Conservation (phyloP, 805 yeast genomes). For the Kuraishia hungarica region DNA sequence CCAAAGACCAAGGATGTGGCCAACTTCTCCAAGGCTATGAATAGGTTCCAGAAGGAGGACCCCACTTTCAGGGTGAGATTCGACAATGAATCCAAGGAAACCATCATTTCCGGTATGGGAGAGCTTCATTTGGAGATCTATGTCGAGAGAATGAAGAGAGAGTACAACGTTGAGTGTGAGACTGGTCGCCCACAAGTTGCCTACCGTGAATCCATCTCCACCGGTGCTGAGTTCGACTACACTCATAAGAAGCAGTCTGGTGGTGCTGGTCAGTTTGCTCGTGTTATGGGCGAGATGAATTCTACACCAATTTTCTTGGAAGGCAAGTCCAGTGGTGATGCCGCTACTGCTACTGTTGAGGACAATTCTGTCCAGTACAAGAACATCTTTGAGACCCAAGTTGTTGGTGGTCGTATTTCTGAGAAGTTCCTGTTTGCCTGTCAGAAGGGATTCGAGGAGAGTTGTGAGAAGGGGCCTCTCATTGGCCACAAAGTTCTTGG, state of each 20-base stretch:
- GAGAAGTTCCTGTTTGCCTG: conserved; percentile 93
- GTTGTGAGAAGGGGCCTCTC: conserved; percentile 92
- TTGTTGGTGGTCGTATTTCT: conserved; percentile 95
- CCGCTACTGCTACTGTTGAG: not conserved
- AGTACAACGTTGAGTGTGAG: conserved; percentile 88
- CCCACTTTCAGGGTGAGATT: conserved; percentile 94
- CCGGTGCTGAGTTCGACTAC: conserved; percentile 74
- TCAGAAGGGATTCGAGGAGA: conserved; percentile 91
- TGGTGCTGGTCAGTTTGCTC: conserved; percentile 99
- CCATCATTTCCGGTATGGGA: conserved; percentile 96
- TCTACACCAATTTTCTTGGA: conserved; percentile 28
- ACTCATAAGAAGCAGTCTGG: conserved; percentile 98
- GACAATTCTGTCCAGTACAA: conserved; percentile 26
- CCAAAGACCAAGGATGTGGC: conserved; percentile 84
- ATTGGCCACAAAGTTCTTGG: conserved; percentile 93
- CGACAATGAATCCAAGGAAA: conserved; percentile 89
- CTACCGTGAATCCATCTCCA: conserved; percentile 84
- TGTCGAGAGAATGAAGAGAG: conserved; percentile 97
- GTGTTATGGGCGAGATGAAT: conserved; percentile 77
- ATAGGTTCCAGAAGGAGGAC: conserved; percentile 96
- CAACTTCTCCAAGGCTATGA: conserved; percentile 93
- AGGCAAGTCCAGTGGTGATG: conserved; percentile 27
- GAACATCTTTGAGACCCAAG: conserved; percentile 74
- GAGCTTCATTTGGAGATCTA: conserved; percentile 95
- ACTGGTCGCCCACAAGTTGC: conserved; percentile 98